Base-by-base conservation (phyloP, 1,139 yeast species). In the Yamadazyma pseudoaaseri region DNA sequence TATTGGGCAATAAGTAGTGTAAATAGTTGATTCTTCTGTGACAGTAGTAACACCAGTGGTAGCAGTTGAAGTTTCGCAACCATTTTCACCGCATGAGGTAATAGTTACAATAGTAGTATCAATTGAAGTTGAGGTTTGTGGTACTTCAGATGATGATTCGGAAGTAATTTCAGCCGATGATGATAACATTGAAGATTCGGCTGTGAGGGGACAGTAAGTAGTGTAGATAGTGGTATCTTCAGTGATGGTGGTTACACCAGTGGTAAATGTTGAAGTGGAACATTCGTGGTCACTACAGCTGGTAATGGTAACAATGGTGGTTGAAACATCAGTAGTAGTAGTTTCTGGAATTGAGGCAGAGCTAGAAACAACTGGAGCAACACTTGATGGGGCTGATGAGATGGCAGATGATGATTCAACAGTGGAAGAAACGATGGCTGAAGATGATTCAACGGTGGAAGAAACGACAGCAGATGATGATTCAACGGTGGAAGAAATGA, bases 41-140 rank as follows among this genome's bases (percentile, higher is more conserved):
- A 70, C 59, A 23, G 58, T 48, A 39, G 39, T 22, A 26, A 38
- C 31, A 11, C 41, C 27, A 14, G 45, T 34, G 8, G 47, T 20
- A 44, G 61, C 46, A 26, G 13, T 27, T 15, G 39, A 31, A 22
- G 38, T 32, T 14, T 36, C 28, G 26, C 34, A 31, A 11, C 17
- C 22, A 16, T 31, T 21, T 4, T 26, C 34, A 16, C 22, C 23
- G 23, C 35, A 27, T 28, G 44, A 25, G 20, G 42, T 27, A 20
- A 41, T 22, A 18, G 45, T 40, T 25, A 38, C 38, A 35, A 49
- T 54, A 11, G 42, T 17, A 23, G 47, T 18, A 20, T 39, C 32
- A 31, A 45, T 13, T 12, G 6, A 6, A 14, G 17, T 25, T 9
- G 27, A 6, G n/a, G 25, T 22, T 25, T 25, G 10, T 25, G 27